Evolutionary conservation across 306 rosid genomes (phyloP).

Genomic region (Mimosa pudica): DNA sequence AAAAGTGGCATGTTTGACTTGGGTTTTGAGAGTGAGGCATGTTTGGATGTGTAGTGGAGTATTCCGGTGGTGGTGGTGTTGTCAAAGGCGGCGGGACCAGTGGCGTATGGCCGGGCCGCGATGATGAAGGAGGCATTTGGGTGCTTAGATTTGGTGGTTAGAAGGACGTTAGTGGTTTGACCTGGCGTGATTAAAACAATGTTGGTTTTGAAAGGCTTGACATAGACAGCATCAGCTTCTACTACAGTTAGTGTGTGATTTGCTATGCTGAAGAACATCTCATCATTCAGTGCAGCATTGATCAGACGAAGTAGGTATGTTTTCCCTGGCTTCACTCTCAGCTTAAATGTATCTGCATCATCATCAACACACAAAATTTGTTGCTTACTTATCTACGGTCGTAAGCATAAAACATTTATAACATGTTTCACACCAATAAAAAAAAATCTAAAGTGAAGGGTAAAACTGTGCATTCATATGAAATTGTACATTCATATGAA

Average conservation of each 20-base stretch:
- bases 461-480: too few species aligned
- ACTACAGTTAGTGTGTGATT: constrained; percentile 70
- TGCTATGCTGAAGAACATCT: constrained; percentile 76
- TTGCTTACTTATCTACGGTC: not conserved
- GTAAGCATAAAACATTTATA: too few species aligned
- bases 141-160: constrained; percentile 49
- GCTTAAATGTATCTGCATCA: constrained; percentile 55
- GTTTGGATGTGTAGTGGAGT: constrained; percentile 49
- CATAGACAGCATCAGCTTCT: constrained; percentile 70
- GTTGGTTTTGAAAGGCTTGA: constrained; percentile 59
- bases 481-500: too few species aligned
- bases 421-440: too few species aligned
- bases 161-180: constrained; percentile 67
- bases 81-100: constrained; percentile 68
- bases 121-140: constrained; percentile 61
- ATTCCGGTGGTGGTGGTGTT: constrained; percentile 68
- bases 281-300: constrained; percentile 70
- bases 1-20: constrained; percentile 47
- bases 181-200: constrained; percentile 70
- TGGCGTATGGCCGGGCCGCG: constrained; percentile 60
- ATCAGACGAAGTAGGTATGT: constrained; percentile 58
- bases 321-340: constrained; percentile 66
- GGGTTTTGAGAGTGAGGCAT: constrained; percentile 17
- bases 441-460: too few species aligned
- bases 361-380: not conserved